Conservation (phyloP, 2,329 filamentous ascomycete genomes). For the Septoria petroselini region DNA sequence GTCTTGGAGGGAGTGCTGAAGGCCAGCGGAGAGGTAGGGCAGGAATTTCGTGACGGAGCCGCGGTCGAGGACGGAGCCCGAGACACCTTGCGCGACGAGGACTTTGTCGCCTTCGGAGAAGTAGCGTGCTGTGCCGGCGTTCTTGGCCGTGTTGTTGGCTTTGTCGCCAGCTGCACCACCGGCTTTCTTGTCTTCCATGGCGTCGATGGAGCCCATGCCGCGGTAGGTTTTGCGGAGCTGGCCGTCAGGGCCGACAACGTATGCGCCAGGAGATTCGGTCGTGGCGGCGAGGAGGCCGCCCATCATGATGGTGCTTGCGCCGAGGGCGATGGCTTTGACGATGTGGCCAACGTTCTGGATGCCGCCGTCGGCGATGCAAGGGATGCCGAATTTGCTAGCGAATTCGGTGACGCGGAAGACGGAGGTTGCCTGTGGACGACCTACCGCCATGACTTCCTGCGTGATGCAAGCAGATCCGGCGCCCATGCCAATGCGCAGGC, state of each 20-base stretch:
- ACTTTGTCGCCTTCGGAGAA: conserved; percentile 96
- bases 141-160: conserved; percentile 87
- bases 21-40: conserved; percentile 88
- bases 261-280: conserved; percentile 94
- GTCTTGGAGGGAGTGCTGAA: conserved; percentile 97
- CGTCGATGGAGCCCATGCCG: conserved; percentile 97
- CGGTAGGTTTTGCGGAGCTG: conserved; percentile 99
- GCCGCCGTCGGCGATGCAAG: conserved; percentile 96
- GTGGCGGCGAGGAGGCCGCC: conserved; percentile 95
- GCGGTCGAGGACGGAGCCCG: conserved; percentile 76
- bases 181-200: conserved; percentile 99
- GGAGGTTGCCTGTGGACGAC: conserved; percentile 88
- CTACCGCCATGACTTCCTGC: conserved; percentile 99
- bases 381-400: conserved; percentile 88
- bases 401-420: conserved; percentile 89
- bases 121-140: conserved; percentile 94
- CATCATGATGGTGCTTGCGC: conserved; percentile 98
- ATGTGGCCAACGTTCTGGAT: conserved; percentile 99
- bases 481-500: conserved; percentile 97
- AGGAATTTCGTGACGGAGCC: conserved; percentile 90
- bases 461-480: conserved; percentile 98
- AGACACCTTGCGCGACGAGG: conserved; percentile 94
- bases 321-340: conserved; percentile 93
- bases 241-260: conserved; percentile 92
- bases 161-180: conserved; percentile 71